Evolutionary conservation across 352 stramenopile genomes (phyloP).

Genomic region (Globisporangium lucens): DNA sequence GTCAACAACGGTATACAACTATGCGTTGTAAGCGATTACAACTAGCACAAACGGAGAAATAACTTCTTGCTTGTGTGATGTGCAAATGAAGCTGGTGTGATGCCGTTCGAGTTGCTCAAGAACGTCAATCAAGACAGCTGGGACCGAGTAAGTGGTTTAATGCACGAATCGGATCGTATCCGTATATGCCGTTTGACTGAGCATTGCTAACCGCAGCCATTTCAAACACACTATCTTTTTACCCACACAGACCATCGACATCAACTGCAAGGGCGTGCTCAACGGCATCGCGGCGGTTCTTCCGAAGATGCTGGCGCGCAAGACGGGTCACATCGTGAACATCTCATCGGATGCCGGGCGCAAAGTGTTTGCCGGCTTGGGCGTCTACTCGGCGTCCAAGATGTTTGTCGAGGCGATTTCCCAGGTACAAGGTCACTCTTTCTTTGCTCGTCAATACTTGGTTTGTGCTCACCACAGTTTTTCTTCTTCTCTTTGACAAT

Average conservation of each 20-base stretch:
- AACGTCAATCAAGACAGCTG: slow-evolving; percentile 91
- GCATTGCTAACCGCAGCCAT: neutral
- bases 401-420: slow-evolving; percentile 91
- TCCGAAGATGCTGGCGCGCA: slow-evolving; percentile 69
- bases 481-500: too few species aligned
- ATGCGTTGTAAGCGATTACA: neutral
- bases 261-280: slow-evolving; percentile 92
- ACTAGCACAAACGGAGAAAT: neutral
- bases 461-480: neutral
- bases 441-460: neutral
- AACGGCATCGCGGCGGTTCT: slow-evolving; percentile 82
- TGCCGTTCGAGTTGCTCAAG: slow-evolving; percentile 91
- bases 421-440: slow-evolving; percentile 27
- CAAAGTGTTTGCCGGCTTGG: slow-evolving; percentile 80
- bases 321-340: slow-evolving; percentile 82
- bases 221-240: neutral
- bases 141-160: slow-evolving; percentile 37
- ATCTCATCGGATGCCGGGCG: slow-evolving; percentile 85
- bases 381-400: slow-evolving; percentile 90
- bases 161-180: neutral
- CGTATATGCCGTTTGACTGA: neutral
- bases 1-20: slow-evolving; percentile 78
- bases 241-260: slow-evolving; percentile 73
- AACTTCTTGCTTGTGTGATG: neutral
- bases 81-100: slow-evolving; percentile 72